Evolutionary conservation across 768 basidiomycete species (phyloP).

Genomic region (Boletus eberwhitei): DNA sequence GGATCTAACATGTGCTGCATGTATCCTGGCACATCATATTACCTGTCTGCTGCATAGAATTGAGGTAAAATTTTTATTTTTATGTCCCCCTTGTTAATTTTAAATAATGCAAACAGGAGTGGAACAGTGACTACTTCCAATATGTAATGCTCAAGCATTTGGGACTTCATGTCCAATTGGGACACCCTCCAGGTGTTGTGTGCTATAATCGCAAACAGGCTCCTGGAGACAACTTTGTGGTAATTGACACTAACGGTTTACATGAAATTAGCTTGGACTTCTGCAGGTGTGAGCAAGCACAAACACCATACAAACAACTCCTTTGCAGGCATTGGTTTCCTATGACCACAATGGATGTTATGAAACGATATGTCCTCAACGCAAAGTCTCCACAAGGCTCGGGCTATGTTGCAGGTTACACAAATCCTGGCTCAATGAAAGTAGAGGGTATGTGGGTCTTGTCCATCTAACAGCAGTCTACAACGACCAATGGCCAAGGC

Average conservation of each 20-base stretch:
- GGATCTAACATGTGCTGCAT: neutral
- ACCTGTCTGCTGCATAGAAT: neutral
- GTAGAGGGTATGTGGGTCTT: no score
- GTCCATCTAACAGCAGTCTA: no score
- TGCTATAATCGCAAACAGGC: neutral
- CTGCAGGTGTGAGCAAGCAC: neutral
- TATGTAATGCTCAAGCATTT: neutral
- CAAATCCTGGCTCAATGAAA: no score
- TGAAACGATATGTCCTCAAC: no score
- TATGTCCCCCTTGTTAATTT: neutral
- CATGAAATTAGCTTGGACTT: neutral
- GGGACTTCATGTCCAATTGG: slow-evolving; percentile 1
- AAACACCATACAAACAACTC: neutral
- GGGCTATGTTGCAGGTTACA: no score
- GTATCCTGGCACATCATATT: neutral
- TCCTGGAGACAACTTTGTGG: neutral
- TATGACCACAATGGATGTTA: neutral
- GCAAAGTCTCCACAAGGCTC: no score
- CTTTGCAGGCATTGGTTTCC: neutral
- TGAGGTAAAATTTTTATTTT: neutral
- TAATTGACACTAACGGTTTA: neutral
- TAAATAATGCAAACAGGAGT: neutral
- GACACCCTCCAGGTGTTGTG: neutral
- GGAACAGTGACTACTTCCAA: neutral
- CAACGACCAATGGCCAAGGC: no score